These are phyloP conservation scores for Durusdinium trenchii DNA, from an alignment of 73 alveolate genomes.

Conservation along the genomic window DNA sequence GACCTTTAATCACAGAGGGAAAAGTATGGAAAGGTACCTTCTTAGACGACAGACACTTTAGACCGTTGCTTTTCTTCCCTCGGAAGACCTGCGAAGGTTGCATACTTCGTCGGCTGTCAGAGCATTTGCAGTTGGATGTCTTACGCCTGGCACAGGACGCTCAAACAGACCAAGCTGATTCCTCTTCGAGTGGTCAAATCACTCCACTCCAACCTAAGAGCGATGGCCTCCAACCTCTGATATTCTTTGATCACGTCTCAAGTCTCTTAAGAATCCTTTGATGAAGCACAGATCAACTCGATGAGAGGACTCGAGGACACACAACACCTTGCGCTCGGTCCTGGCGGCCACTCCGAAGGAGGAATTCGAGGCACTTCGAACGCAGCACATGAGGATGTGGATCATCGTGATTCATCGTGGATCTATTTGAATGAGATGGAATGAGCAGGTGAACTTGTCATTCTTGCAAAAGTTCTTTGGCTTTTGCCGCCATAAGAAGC, in stretches of 20 bases:
- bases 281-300: background rate
- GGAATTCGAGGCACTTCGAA: conserved; percentile 62
- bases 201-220: background rate
- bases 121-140: conserved; percentile 56
- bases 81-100: conserved; percentile 11
- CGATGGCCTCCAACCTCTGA: background rate
- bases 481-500: background rate
- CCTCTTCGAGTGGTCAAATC: background rate
- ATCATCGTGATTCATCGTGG: background rate
- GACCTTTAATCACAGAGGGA: too few species aligned
- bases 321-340: conserved; percentile 71
- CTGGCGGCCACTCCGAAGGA: conserved; percentile 77
- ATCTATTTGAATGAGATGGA: background rate
- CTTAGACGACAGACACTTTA: background rate
- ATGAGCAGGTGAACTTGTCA: background rate
- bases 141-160: conserved; percentile 72
- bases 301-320: conserved; percentile 59
- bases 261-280: too few species aligned
- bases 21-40: background rate
- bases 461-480: background rate
- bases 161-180: too few species aligned
- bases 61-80: too few species aligned
- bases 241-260: too few species aligned
- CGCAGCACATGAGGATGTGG: too few species aligned
- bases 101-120: conserved; percentile 46